Evolutionary conservation across 495 filamentous ascomycete genomes (phyloP).

Genomic region (Cryomyces antarcticus): DNA sequence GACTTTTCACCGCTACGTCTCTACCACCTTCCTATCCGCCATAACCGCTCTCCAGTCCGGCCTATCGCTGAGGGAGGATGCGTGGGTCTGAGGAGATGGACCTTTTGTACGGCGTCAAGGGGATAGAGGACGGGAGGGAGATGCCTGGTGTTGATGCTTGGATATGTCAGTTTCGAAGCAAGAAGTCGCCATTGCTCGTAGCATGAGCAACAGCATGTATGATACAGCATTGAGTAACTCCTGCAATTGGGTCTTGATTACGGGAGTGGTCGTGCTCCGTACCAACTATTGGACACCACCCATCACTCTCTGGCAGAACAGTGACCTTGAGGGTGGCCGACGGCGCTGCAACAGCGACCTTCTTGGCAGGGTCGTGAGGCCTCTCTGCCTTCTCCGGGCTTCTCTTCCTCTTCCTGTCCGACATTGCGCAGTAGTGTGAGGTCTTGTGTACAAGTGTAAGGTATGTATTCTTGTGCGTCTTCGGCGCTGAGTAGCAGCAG

Average conservation of each 20-base stretch:
- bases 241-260: background rate
- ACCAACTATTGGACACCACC: slow-evolving; percentile 49
- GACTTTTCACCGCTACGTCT: no score
- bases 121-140: slow-evolving; percentile 29
- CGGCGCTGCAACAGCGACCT: slow-evolving; percentile 31
- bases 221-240: background rate
- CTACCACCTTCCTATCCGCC: no score
- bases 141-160: slow-evolving; percentile 52
- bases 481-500: no score
- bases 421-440: slow-evolving; percentile 4
- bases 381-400: slow-evolving; percentile 27
- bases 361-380: slow-evolving; percentile 34
- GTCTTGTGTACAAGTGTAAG: no score
- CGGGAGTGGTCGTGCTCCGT: slow-evolving; percentile 5
- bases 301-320: slow-evolving; percentile 33
- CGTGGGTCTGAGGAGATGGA: slow-evolving; percentile 10
- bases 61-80: background rate
- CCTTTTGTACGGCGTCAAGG: slow-evolving; percentile 41
- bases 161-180: slow-evolving; percentile 1
- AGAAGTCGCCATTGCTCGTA: background rate
- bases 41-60: no score
- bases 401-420: slow-evolving; percentile 59
- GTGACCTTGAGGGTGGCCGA: slow-evolving; percentile 32
- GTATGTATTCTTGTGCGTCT: no score
- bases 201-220: no score